Conservation (phyloP, 2,329 filamentous ascomycete species). For the Colletotrichum destructivum region DNA sequence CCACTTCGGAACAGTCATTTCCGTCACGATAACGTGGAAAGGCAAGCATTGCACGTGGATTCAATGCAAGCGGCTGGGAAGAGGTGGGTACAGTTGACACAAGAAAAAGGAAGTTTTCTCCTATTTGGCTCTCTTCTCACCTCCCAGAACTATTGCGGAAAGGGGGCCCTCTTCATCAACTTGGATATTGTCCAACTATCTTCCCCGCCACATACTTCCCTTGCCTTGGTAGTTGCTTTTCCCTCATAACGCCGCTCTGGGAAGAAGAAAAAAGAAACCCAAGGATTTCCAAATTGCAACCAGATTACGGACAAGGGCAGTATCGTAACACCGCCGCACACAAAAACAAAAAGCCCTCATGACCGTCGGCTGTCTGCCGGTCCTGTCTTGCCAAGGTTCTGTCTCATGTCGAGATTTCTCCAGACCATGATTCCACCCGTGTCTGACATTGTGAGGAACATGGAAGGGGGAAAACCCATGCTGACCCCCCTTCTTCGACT, state of each 20-base stretch:
- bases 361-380: constrained; percentile 34
- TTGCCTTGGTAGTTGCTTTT: constrained; percentile 36
- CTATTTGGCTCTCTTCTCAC: constrained; percentile 9
- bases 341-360: constrained; percentile 3
- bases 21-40: neutral
- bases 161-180: constrained; percentile 15
- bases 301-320: constrained; percentile 30
- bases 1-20: neutral
- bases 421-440: constrained; percentile 10
- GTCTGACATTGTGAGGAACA: constrained; percentile 20
- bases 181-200: constrained; percentile 16
- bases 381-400: constrained; percentile 38
- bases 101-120: constrained; percentile 21
- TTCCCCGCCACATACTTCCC: constrained; percentile 19
- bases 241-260: constrained; percentile 29
- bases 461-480: constrained; percentile 3
- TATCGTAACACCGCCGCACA: constrained; percentile 5
- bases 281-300: constrained; percentile 29
- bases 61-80: constrained; percentile 1
- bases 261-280: neutral
- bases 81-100: constrained; percentile 9
- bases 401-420: constrained; percentile 39
- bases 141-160: constrained; percentile 7
- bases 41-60: constrained; percentile 1
- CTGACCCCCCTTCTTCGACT: neutral